These are phyloP conservation scores for Colletotrichum limetticola DNA, from an alignment of 2,329 filamentous ascomycete genomes.

Conservation along the genomic window DNA sequence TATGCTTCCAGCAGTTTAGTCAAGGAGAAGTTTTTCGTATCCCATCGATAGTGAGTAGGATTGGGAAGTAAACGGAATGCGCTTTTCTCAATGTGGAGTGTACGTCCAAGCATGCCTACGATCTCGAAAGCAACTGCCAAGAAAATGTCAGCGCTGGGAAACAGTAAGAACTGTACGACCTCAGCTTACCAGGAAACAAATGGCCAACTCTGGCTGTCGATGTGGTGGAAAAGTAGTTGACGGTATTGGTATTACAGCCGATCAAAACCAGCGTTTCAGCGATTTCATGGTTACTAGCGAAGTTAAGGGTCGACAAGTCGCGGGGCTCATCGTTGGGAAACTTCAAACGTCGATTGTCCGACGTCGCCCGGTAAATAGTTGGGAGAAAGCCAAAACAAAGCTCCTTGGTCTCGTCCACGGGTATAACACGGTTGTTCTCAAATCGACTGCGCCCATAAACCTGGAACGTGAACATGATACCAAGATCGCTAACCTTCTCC, in stretches of 20 bases:
- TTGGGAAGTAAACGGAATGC: constrained; percentile 67
- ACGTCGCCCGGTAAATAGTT: constrained; percentile 59
- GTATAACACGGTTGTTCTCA: constrained; percentile 61
- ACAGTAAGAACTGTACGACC: not conserved
- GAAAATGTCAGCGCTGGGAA: not conserved
- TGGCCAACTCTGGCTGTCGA: constrained; percentile 54
- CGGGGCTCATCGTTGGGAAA: constrained; percentile 52
- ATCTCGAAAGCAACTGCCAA: constrained; percentile 66
- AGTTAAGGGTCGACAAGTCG: constrained; percentile 55
- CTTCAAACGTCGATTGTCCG: constrained; percentile 51
- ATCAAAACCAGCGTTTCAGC: constrained; percentile 62
- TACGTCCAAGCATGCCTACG: constrained; percentile 65
- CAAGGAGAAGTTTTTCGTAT: constrained; percentile 59
- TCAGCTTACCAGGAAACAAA: constrained; percentile 59
- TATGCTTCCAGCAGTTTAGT: constrained; percentile 54
- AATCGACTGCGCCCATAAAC: constrained; percentile 61
- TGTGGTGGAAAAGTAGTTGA: constrained; percentile 53
- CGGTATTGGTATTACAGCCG: constrained; percentile 64
- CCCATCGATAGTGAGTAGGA: constrained; percentile 65
- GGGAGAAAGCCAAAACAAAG: constrained; percentile 66
- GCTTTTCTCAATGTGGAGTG: constrained; percentile 60
- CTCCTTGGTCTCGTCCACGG: constrained; percentile 63
- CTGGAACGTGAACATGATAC: constrained; percentile 65
- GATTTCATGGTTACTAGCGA: constrained; percentile 61
- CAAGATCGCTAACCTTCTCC: constrained; percentile 58